Evolutionary conservation across 1,139 yeast genomes (phyloP).

Genomic region (Hemisphaericaspora xylofermentans): DNA sequence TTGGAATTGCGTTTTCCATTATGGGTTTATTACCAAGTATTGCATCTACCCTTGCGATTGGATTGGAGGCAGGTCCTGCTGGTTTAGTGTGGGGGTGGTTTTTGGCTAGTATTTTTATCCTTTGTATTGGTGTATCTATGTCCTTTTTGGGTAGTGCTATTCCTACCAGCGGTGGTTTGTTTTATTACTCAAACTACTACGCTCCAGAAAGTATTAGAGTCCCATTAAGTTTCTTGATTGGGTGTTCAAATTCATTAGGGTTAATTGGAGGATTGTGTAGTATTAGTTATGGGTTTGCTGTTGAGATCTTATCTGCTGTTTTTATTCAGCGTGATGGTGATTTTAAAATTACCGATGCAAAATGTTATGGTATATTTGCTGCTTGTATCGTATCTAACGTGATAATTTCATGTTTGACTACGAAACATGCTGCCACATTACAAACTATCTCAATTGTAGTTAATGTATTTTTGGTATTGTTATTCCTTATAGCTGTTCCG

Average conservation of each 20-base stretch:
- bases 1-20: constrained; percentile 53
- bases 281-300: constrained; percentile 39
- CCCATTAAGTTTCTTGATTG: constrained; percentile 47
- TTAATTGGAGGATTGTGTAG: constrained; percentile 39
- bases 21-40: constrained; percentile 54
- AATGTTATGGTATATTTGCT: constrained; percentile 37
- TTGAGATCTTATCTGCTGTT: constrained; percentile 36
- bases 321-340: constrained; percentile 30
- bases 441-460: constrained; percentile 60
- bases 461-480: constrained; percentile 52
- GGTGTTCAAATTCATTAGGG: constrained; percentile 37
- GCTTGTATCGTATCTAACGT: constrained; percentile 30
- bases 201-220: constrained; percentile 32
- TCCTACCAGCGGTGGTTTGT: constrained; percentile 73
- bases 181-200: constrained; percentile 51
- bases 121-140: constrained; percentile 61
- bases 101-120: constrained; percentile 54
- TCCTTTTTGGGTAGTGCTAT: constrained; percentile 66
- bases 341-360: constrained; percentile 31
- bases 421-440: constrained; percentile 51
- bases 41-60: constrained; percentile 33
- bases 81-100: constrained; percentile 75
- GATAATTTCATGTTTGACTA: constrained; percentile 31
- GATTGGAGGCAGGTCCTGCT: constrained; percentile 43
- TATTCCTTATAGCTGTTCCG: constrained; percentile 70